Evolutionary conservation across 1,139 yeast genomes (phyloP), one percentile per base, ranked within the genome.

Genomic region (Blastobotrys petasosporus): DNA sequence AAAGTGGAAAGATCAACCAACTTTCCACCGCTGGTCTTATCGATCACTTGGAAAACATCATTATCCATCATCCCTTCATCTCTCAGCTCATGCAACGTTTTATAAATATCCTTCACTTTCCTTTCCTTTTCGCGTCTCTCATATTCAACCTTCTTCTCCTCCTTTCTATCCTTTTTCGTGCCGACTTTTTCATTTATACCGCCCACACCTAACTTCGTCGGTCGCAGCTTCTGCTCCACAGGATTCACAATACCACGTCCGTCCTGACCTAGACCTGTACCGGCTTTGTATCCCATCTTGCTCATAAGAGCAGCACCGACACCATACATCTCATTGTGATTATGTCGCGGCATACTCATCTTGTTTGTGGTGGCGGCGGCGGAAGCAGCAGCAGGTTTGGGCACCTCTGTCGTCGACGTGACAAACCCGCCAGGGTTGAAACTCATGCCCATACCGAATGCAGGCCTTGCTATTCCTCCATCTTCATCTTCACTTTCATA

Each of bases 261-360:
- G 17, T 72, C 66, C 3, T 69, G 66, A 0, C 98, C 98, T 17
- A 92, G 73, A 0, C 97, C 97, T 53, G 76, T 71, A 0, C 98
- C 98, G 37, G 76, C 76, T 12, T 74, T 73, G 62, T 87, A 90
- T 0, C 98, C 98, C 97, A 92, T 90, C 55, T 80, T 76, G 58
- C 79, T 73, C 70, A 92, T 64, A 44, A 92, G 68, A 45, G 75
- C 68, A 2, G 96, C 96, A 32, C 97, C 98, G 39, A 87, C 77
- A 8, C 98, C 97, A 58, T 88, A 90, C 20, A 44, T 47, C n/a
- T 56, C 35, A 15, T 40, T 35, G 12, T 44, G 51, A n/a, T 41
- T 40, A 17, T 32, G 23, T n/a, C 39, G 39, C n/a, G 42, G 40
- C 23, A 9, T 33, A 33, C 25, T 28, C 31, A 29, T 8, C 16